Conservation (phyloP, 805 yeast genomes). For the Clavispora asparagi region DNA sequence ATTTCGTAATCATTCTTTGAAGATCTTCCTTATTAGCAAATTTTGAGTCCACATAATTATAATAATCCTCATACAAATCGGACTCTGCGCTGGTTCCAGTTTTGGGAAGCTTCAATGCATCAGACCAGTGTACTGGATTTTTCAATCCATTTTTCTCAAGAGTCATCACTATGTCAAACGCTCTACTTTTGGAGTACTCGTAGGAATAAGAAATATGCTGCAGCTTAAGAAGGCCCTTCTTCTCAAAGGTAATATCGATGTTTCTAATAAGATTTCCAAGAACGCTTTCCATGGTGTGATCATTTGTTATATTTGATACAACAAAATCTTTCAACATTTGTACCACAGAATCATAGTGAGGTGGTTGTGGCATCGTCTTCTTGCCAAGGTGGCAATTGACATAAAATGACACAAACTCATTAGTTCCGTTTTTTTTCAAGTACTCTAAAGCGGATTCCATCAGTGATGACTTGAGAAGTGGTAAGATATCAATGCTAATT, state of each 20-base stretch:
- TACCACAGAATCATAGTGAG: constrained; percentile 31
- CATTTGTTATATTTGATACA: constrained; percentile 47
- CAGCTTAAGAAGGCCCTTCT: neutral
- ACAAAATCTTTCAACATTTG: constrained; percentile 49
- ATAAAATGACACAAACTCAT: constrained; percentile 19
- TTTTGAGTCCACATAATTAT: constrained; percentile 23
- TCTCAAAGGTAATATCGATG: constrained; percentile 15
- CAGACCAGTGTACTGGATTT: constrained; percentile 53
- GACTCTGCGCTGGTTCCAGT: constrained; percentile 39
- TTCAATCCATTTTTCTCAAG: constrained; percentile 18
- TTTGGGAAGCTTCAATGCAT: constrained; percentile 40
- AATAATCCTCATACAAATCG: constrained; percentile 40
- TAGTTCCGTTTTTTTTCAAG: constrained; percentile 18
- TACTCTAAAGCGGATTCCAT: constrained; percentile 13
- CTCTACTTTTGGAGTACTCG: constrained; percentile 49
- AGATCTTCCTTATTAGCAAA: neutral
- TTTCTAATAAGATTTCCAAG: constrained; percentile 30
- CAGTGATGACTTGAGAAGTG: constrained; percentile 14
- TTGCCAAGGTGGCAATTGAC: neutral
- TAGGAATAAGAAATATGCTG: constrained; percentile 11
- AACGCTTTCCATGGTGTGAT: constrained; percentile 43
- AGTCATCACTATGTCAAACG: constrained; percentile 43
- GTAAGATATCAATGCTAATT: constrained; percentile 29
- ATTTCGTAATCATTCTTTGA: neutral
- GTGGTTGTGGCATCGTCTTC: constrained; percentile 6